A percentile compares a stretch with the other conserved stretches of the same genome.
Conservation (phyloP, 345 rosid species). For the Kernera saxatilis region DNA sequence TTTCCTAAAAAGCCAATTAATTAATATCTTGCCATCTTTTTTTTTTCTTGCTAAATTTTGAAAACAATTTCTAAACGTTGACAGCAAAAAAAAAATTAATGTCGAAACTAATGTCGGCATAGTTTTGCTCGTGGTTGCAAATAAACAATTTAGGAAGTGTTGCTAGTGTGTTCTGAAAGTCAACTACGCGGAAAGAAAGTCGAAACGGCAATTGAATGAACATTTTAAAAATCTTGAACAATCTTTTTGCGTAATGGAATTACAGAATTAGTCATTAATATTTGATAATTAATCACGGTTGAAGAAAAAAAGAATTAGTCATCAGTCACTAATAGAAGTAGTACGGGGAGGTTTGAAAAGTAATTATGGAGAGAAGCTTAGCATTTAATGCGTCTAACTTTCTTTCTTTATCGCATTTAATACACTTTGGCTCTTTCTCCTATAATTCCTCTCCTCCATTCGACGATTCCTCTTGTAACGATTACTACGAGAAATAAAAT, state of each 20-base stretch:
- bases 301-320: not conserved
- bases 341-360: constrained; percentile 17
- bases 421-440: constrained; percentile 22
- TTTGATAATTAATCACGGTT: not conserved
- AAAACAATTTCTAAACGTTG: not conserved
- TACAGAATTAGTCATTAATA: not conserved
- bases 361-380: constrained; percentile 7
- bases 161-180: constrained; percentile 1
- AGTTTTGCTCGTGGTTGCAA: not conserved
- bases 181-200: not conserved
- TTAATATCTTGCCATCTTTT: constrained; percentile 3
- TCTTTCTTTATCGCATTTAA: constrained; percentile 5
- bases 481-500: not conserved
- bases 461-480: constrained; percentile 3
- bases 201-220: constrained; percentile 2
- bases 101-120: constrained; percentile 8
- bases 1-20: constrained; percentile 20
- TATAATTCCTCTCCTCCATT: constrained; percentile 26
- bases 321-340: constrained; percentile 12
- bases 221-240: not conserved
- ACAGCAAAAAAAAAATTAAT: not conserved
- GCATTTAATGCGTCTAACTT: constrained; percentile 20
- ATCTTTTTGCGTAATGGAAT: not conserved
- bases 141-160: constrained; percentile 5
- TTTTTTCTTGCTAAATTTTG: not conserved